Conservation (phyloP, 768 basidiomycete species). For the Trametes sanguinea region DNA sequence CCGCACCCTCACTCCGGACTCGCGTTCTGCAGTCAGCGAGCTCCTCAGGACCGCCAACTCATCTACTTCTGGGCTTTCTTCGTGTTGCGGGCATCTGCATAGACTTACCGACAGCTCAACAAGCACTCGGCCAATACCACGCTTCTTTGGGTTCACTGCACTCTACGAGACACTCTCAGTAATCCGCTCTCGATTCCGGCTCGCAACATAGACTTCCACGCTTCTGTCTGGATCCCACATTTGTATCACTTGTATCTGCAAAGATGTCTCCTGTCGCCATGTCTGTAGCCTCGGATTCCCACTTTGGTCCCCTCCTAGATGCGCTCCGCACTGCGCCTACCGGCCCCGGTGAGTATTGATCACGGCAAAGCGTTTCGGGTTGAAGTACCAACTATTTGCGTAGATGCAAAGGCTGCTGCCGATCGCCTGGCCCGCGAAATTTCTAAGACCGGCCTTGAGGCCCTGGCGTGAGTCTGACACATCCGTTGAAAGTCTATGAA, state of each 20-base stretch:
- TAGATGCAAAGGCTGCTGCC: constrained; percentile 80
- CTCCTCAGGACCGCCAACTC: constrained; percentile 3
- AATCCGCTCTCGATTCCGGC: constrained; percentile 26
- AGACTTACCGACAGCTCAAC: neutral
- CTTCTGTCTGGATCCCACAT: constrained; percentile 21
- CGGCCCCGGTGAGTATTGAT: constrained; percentile 35
- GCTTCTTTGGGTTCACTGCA: constrained; percentile 9
- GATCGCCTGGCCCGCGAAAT: constrained; percentile 78
- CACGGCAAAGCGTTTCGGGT: neutral
- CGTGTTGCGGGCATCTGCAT: neutral
- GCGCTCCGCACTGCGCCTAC: constrained; percentile 41
- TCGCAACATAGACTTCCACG: constrained; percentile 19
- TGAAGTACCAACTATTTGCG: neutral
- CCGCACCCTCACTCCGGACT: constrained; percentile 1
- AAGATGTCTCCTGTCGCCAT: constrained; percentile 59
- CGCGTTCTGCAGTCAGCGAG: constrained; percentile 8
- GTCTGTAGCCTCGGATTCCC: constrained; percentile 43
- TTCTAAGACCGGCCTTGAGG: constrained; percentile 59
- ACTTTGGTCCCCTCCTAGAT: constrained; percentile 49
- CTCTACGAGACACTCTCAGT: constrained; percentile 26
- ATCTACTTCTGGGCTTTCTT: neutral
- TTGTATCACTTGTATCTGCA: constrained; percentile 31
- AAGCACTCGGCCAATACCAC: constrained; percentile 5
- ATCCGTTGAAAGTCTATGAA: neutral
- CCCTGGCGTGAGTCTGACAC: constrained; percentile 53